phyloP scores from a whole-genome alignment of 768 basidiomycete species.

The Phlebiopsis gigantea region DNA sequence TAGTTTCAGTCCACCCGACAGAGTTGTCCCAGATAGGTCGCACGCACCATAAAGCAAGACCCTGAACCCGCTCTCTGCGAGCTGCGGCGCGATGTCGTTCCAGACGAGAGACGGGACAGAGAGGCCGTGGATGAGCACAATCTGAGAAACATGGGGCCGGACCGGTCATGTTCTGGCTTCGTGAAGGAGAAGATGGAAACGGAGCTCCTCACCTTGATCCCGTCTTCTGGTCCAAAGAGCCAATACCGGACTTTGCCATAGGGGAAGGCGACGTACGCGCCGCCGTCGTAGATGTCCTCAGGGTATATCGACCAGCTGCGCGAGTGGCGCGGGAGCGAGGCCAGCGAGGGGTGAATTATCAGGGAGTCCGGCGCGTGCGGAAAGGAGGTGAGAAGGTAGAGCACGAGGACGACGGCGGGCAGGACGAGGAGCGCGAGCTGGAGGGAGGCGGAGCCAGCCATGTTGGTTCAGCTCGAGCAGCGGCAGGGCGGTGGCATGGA shows the following conservation, averaged over 20 bases:
- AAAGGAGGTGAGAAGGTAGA: slow-evolving; percentile 62
- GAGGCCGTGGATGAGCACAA: slow-evolving; percentile 74
- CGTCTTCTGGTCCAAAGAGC: slow-evolving; percentile 66
- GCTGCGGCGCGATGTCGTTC: slow-evolving; percentile 65
- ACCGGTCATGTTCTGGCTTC: background rate
- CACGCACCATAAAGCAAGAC: slow-evolving; percentile 68
- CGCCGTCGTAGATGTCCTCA: slow-evolving; percentile 59
- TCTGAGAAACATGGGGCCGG: slow-evolving; percentile 30
- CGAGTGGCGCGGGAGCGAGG: slow-evolving; percentile 48
- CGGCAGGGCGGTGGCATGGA: background rate
- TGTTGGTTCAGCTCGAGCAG: background rate
- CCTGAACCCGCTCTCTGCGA: slow-evolving; percentile 61
- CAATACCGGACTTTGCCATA: slow-evolving; percentile 70
- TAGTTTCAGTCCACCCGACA: background rate
- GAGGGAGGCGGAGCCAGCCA: slow-evolving; percentile 19
- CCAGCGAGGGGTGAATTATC: slow-evolving; percentile 51
- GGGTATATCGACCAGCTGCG: slow-evolving; percentile 71
- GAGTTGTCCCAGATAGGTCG: background rate
- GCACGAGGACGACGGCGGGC: slow-evolving; percentile 52
- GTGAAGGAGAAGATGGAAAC: background rate
- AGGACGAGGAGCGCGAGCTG: slow-evolving; percentile 51
- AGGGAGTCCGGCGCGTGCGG: slow-evolving; percentile 52
- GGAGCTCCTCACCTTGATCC: slow-evolving; percentile 46
- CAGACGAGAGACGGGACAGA: slow-evolving; percentile 74
- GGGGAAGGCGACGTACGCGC: slow-evolving; percentile 61